Base-by-base conservation (phyloP, 441 rosid genomes). In the Erysimum cheiri region DNA sequence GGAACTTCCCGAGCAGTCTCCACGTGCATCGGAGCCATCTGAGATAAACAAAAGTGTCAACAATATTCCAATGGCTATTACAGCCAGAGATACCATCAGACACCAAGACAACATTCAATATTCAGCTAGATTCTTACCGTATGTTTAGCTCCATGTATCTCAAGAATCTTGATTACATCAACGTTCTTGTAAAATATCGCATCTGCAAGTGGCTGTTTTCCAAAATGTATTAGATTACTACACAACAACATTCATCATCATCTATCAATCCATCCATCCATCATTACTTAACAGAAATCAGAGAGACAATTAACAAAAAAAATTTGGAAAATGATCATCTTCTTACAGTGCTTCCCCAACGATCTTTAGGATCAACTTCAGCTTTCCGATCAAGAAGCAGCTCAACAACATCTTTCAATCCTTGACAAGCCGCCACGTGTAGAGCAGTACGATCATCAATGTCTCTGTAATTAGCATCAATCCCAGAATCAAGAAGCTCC, bases 271-370 rank as follows among this genome's bases (percentile, higher is more conserved):
- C 19, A 14, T 43, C 19, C 14, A 43, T 43, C 22, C 48, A 14
- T 15, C 10, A 44, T 44, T 15, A 24, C 40, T 14, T 22, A 47
- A 37, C 19, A 31, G 24, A 12, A 37, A 46, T 54, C 28, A 17
- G 14, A 60, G 35, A 56, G 7, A 28, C 13, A 40, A 71, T 50
- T 36, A 39, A 11, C 22, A n/a, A 46, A 22, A 8, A 35, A 29
- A 10, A 3, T 14, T n/a, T 0, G 35, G 6, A 43, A 76, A 7
- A 0, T 22, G 2, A 29, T 31, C 6, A 57, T 36, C 10, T 70
- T 39, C 86, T 86, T 84, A 94, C 98, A 54, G 97, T 91, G 88
- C 98, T 94, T 10, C 96, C 98, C 97, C 97, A 91, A 0, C 96
- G 91, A 73, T 94, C 97, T 52, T 86, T 80, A 71, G 84, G 77